Conservation (phyloP, 2,329 filamentous ascomycete genomes). For the Magnaporthiopsis rhizophila region DNA sequence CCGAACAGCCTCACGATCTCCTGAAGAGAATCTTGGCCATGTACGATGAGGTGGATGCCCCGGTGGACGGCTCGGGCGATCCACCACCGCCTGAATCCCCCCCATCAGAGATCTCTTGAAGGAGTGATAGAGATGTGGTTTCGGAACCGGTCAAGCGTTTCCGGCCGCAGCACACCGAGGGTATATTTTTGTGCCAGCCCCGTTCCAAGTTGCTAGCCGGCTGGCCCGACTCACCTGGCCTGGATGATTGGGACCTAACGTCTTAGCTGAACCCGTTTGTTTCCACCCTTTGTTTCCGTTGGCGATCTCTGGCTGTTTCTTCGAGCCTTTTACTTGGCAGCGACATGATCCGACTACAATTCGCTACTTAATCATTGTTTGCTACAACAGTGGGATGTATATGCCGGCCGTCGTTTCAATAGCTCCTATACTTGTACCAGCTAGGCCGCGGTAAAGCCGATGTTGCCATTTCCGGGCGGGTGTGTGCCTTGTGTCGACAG, state of each 20-base stretch:
- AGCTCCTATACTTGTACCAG: not conserved
- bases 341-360: not conserved
- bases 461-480: not conserved
- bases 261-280: not conserved
- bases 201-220: no score
- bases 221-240: no score
- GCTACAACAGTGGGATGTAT: not conserved
- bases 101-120: not conserved
- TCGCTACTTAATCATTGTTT: not conserved
- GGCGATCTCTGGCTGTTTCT: not conserved
- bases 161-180: no score
- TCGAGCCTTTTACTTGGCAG: not conserved
- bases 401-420: not conserved
- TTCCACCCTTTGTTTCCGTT: not conserved
- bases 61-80: not conserved
- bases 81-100: not conserved
- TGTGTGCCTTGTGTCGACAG: no score
- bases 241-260: no score
- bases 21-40: not conserved
- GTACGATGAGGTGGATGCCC: not conserved
- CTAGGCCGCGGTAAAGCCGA: not conserved
- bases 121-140: not conserved
- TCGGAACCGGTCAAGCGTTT: no score
- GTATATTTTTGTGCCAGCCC: no score
- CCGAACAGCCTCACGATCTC: not conserved